Conservation (phyloP, 768 basidiomycete species). For the Lactifluus echinatus region DNA sequence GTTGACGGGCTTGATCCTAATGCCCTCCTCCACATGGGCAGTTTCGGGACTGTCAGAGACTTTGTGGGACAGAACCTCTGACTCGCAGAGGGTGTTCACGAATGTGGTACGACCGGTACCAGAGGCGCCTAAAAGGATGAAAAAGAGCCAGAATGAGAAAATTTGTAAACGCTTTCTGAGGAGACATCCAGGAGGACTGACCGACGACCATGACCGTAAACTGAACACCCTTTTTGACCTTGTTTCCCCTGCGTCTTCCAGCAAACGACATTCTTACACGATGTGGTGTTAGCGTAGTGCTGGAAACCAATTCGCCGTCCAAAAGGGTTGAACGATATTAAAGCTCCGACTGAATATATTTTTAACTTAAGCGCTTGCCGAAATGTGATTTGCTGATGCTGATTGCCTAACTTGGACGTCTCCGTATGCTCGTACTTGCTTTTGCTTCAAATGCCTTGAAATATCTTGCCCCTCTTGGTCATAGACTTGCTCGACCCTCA, state of each 20-base stretch:
- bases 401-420: slow-evolving; percentile 1
- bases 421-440: background rate
- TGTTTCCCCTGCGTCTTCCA: slow-evolving; percentile 81
- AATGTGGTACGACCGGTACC: slow-evolving; percentile 97
- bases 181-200: slow-evolving; percentile 35
- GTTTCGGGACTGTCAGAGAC: slow-evolving; percentile 73
- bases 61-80: slow-evolving; percentile 84
- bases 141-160: slow-evolving; percentile 8
- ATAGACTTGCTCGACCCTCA: background rate
- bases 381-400: background rate
- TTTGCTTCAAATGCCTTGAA: background rate
- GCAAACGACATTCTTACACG: slow-evolving; percentile 62
- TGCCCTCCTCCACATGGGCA: slow-evolving; percentile 91
- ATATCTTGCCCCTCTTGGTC: background rate
- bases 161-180: background rate
- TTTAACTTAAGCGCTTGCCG: background rate
- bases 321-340: slow-evolving; percentile 20
- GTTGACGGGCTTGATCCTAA: slow-evolving; percentile 89
- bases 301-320: slow-evolving; percentile 19
- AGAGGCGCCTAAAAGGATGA: slow-evolving; percentile 64
- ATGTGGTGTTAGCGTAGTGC: slow-evolving; percentile 20
- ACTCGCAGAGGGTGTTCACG: slow-evolving; percentile 98
- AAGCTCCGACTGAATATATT: slow-evolving; percentile 16
- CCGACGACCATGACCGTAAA: slow-evolving; percentile 98
- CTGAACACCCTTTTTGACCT: slow-evolving; percentile 98